phyloP scores from a whole-genome alignment of 2,329 filamentous ascomycete species.

The Cercospora brassicicola region DNA sequence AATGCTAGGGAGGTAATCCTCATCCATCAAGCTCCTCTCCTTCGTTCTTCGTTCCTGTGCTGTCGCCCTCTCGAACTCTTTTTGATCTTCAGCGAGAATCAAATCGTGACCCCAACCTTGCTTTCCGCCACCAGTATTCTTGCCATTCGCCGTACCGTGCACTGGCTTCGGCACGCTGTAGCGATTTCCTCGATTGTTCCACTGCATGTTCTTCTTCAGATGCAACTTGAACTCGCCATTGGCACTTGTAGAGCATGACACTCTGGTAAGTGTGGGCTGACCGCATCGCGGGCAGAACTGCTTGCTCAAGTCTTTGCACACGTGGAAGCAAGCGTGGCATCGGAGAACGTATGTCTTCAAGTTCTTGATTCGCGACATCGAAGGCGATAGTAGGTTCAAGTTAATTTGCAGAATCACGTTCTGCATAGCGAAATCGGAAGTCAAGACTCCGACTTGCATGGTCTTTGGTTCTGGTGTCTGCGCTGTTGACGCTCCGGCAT shows the following conservation, averaged over 20 bases:
- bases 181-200: constrained; percentile 88
- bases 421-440: constrained; percentile 96
- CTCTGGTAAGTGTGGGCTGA: constrained; percentile 79
- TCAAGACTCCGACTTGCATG: constrained; percentile 87
- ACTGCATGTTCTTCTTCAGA: constrained; percentile 92
- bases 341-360: constrained; percentile 87
- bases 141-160: constrained; percentile 76
- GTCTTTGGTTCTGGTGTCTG: constrained; percentile 57
- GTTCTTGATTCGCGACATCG: constrained; percentile 75
- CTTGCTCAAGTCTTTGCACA: constrained; percentile 77
- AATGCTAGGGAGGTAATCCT: constrained; percentile 85
- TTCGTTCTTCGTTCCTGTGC: constrained; percentile 64
- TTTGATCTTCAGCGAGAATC: constrained; percentile 91
- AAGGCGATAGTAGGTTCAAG: constrained; percentile 79
- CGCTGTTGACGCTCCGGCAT: constrained; percentile 52
- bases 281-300: constrained; percentile 94
- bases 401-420: constrained; percentile 95
- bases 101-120: constrained; percentile 81
- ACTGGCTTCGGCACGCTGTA: constrained; percentile 91
- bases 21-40: constrained; percentile 86
- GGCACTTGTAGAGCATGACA: constrained; percentile 79
- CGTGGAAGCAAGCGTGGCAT: constrained; percentile 89
- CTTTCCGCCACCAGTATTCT: constrained; percentile 71
- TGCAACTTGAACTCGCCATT: constrained; percentile 81
- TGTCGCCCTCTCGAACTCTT: constrained; percentile 73